phyloP scores from a whole-genome alignment of 768 basidiomycete species.

The Kwoniella heveanensis region DNA sequence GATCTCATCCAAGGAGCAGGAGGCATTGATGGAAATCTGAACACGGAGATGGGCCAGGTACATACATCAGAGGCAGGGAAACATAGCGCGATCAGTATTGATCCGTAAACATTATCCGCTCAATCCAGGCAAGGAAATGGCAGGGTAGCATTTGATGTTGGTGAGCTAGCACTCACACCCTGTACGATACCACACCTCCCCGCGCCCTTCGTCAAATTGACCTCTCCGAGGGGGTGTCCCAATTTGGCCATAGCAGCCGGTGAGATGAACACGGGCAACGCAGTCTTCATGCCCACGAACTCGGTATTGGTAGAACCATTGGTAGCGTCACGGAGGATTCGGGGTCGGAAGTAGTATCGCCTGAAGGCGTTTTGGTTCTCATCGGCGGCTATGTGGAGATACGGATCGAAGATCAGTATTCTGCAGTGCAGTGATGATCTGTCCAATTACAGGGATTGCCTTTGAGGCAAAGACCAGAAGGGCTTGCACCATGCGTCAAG shows the following conservation, averaged over 20 bases:
- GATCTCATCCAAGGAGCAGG: conserved; percentile 57
- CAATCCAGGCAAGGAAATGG: too few relatives aligned
- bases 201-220: conserved; percentile 75
- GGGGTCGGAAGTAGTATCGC: conserved; percentile 54
- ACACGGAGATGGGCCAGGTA: not conserved
- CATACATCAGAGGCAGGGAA: not conserved
- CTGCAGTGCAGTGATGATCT: too few relatives aligned
- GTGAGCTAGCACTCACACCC: conserved; percentile 55
- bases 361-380: conserved; percentile 54
- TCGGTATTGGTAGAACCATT: conserved; percentile 32
- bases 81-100: too few relatives aligned
- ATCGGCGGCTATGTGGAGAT: conserved; percentile 30
- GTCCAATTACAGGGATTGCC: too few relatives aligned
- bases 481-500: too few relatives aligned
- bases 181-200: conserved; percentile 72
- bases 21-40: conserved; percentile 57
- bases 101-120: too few relatives aligned
- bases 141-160: too few relatives aligned
- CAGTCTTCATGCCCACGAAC: conserved; percentile 47
- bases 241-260: conserved; percentile 59
- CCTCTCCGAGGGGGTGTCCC: conserved; percentile 83
- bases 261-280: conserved; percentile 50
- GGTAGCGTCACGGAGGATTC: conserved; percentile 37
- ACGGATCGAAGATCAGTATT: too few relatives aligned
- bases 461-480: too few relatives aligned